Evolutionary conservation across 2,329 filamentous ascomycete genomes (phyloP).

Genomic region (Cladosporium sp.): DNA sequence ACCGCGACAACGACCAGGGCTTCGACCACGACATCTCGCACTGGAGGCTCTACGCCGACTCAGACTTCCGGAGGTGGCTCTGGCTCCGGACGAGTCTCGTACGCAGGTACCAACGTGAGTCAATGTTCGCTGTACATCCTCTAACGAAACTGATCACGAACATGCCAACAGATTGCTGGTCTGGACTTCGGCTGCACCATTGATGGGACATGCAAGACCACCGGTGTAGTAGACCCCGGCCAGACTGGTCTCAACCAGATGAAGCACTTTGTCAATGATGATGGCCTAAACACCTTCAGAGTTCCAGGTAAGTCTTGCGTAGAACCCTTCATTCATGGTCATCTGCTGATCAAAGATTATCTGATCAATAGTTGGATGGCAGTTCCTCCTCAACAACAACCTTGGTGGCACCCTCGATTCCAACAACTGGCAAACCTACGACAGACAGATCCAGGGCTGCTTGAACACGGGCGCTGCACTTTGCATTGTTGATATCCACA

Average conservation of each 20-base stretch:
- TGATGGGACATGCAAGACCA: slow-evolving; percentile 42
- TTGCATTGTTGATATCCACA: slow-evolving; percentile 38
- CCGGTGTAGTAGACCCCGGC: slow-evolving; percentile 36
- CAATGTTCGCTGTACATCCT: not conserved
- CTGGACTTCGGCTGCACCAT: slow-evolving; percentile 41
- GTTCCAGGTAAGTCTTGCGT: slow-evolving; percentile 41
- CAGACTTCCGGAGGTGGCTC: slow-evolving; percentile 3
- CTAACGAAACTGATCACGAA: not conserved
- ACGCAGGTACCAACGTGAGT: slow-evolving; percentile 35
- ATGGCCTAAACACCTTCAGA: slow-evolving; percentile 58
- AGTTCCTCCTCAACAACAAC: slow-evolving; percentile 30
- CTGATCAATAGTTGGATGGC: slow-evolving; percentile 35
- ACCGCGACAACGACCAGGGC: slow-evolving; percentile 21
- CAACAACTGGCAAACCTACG: slow-evolving; percentile 29
- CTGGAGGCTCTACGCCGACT: not conserved
- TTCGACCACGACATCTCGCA: slow-evolving; percentile 19
- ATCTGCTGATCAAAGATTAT: not conserved
- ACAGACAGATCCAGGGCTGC: slow-evolving; percentile 34
- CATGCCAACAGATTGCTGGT: slow-evolving; percentile 21
- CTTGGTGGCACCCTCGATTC: slow-evolving; percentile 26
- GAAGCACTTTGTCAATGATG: slow-evolving; percentile 56
- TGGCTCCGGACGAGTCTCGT: slow-evolving; percentile 29
- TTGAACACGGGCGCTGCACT: slow-evolving; percentile 38
- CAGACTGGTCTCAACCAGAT: slow-evolving; percentile 46
- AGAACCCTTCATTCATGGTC: not conserved